Evolutionary conservation across 2,329 filamentous ascomycete species (phyloP), one percentile per base, ranked within the genome.

Genomic region (Stachybotrys chartarum): DNA sequence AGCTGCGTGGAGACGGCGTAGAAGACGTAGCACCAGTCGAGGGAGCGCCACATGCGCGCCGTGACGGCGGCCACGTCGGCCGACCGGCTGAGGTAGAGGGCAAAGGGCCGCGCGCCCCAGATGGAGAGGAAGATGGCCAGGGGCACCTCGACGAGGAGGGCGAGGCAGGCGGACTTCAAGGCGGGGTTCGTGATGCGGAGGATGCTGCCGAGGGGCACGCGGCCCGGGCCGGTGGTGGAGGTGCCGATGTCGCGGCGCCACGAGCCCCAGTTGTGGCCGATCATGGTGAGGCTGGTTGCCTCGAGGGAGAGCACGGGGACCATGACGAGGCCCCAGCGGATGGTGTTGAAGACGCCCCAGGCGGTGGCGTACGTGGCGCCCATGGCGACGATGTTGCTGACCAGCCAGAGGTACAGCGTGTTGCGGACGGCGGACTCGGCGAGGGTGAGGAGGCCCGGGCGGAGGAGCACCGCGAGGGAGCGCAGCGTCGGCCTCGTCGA

Each of bases 301-400:
- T 91, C 85, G 0, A 90, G 72, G 0, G 85, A 78, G 57, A 83
- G 79, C 0, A 90, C 83, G 0, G 86, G 86, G 0, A 90, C 85
- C 86, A 90, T 91, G 32, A 90, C 73, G 1, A 90, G 72, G 0
- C 86, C 87, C 86, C 86, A 90, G 14, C 86, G 78, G 47, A 90
- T 90, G 0, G 85, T 90, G 55, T 81, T 87, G 71, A 91, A 91
- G 10, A 90, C 75, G 1, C 85, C 83, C 86, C 86, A 91, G 0
- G 86, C 85, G 0, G 86, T 90, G 0, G 85, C 83, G 65, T 90
- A 90, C 7, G 82, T 78, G 0, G 73, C 69, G 0, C 86, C 85
- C 56, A 90, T 73, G 0, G 78, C 71, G 0, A 90, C 78, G 17
- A 91, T 86, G 5, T 78, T 82, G 53, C 72, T 78, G 1, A 90